Evolutionary conservation across 257 asterid genomes (phyloP).

Genomic region (Jacaranda copaia): DNA sequence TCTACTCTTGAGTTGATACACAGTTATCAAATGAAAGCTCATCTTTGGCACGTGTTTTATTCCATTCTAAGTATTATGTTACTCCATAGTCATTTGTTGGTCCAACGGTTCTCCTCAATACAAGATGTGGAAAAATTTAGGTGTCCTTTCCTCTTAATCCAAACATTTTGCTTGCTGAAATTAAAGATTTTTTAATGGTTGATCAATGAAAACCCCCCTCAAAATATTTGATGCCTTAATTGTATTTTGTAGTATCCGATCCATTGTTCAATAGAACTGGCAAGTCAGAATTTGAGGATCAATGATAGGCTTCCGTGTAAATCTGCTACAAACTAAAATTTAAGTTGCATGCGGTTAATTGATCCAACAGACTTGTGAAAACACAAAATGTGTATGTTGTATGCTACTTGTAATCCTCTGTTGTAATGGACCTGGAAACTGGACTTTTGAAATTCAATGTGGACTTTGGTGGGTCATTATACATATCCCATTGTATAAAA

Average conservation of each 20-base stretch:
- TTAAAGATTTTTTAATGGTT: constrained; percentile 45
- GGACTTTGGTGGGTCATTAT: constrained; percentile 2
- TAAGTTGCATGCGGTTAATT: not conserved
- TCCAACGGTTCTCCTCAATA: too few relatives aligned
- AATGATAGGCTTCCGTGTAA: not conserved
- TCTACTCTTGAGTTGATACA: too few relatives aligned
- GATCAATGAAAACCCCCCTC: constrained; percentile 32
- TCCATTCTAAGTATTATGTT: too few relatives aligned
- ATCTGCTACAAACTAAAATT: constrained; percentile 1
- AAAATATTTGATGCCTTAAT: too few relatives aligned
- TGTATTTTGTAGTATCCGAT: too few relatives aligned
- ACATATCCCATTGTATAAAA: constrained; percentile 7
- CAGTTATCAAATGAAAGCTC: too few relatives aligned
- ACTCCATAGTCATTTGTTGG: too few relatives aligned
- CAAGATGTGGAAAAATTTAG: too few relatives aligned
- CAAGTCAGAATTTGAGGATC: constrained; percentile 25
- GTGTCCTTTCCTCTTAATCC: too few relatives aligned
- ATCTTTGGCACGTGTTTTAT: too few relatives aligned
- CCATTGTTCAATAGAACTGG: not conserved
- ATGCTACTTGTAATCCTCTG: constrained; percentile 15
- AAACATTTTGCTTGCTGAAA: too few relatives aligned
- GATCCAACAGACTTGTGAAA: not conserved
- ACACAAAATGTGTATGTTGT: constrained; percentile 25
- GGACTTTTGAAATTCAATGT: constrained; percentile 6
- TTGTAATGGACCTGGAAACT: not conserved